A percentile compares a stretch with the other conserved stretches of the same genome.
These are phyloP conservation scores for Arthrobotrys musiformis DNA, from an alignment of 2,329 filamentous ascomycete species.

Conservation along the genomic window DNA sequence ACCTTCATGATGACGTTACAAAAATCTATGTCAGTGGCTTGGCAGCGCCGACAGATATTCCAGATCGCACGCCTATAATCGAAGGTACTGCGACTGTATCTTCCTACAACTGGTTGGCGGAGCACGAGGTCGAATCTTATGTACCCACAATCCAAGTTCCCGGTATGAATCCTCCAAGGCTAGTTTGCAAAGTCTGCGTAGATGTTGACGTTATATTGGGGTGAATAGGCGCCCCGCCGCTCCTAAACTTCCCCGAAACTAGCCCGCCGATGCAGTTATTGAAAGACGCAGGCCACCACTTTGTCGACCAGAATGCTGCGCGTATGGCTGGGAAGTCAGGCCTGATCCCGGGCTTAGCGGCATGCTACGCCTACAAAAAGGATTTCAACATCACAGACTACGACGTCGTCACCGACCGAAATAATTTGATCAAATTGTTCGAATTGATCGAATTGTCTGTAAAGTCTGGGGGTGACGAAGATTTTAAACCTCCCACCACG, in stretches of 20 bases:
- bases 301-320: constrained; percentile 42
- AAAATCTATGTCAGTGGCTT: background rate
- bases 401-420: constrained; percentile 39
- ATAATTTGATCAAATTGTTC: constrained; percentile 40
- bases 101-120: constrained; percentile 37
- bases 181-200: too few species aligned
- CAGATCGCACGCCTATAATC: background rate
- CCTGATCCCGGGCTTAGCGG: constrained; percentile 26
- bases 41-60: background rate
- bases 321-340: constrained; percentile 23
- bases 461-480: background rate
- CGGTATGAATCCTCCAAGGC: background rate
- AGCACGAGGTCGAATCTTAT: background rate
- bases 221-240: constrained; percentile 16
- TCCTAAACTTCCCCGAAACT: constrained; percentile 4
- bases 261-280: background rate
- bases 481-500: background rate
- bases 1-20: background rate
- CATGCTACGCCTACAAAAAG: constrained; percentile 23
- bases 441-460: constrained; percentile 12
- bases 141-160: constrained; percentile 31
- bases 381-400: constrained; percentile 36
- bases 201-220: too few species aligned
- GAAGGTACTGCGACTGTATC: background rate
- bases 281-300: constrained; percentile 23